A percentile compares a stretch with the other conserved stretches of the same genome.
Evolutionary conservation across 1,139 yeast genomes (phyloP).

Genomic region (Torulaspora globosa): DNA sequence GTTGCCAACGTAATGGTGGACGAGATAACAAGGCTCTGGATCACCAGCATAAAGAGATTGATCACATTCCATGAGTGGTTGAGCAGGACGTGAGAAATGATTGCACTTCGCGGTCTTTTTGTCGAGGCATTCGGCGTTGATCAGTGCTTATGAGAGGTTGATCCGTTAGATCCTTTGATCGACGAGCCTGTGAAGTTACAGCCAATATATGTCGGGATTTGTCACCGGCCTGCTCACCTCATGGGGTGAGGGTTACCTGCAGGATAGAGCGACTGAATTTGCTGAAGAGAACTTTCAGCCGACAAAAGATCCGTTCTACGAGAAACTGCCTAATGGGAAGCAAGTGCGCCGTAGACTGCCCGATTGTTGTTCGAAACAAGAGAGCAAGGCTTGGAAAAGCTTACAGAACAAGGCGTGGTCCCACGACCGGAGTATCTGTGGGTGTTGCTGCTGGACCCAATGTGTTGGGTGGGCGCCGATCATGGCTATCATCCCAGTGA

Average conservation of each 20-base stretch:
- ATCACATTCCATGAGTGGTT: slow-evolving; percentile 51
- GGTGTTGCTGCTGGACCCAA: slow-evolving; percentile 74
- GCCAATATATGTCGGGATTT: slow-evolving; percentile 9
- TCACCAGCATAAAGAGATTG: slow-evolving; percentile 65
- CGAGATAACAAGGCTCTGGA: slow-evolving; percentile 73
- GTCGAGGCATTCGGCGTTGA: background rate
- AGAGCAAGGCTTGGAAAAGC: slow-evolving; percentile 63
- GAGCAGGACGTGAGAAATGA: slow-evolving; percentile 5
- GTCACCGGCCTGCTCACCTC: slow-evolving; percentile 9
- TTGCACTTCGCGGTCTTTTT: slow-evolving; percentile 1
- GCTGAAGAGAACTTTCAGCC: slow-evolving; percentile 35
- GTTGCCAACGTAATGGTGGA: slow-evolving; percentile 75
- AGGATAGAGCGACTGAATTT: slow-evolving; percentile 29
- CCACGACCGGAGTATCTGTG: slow-evolving; percentile 73
- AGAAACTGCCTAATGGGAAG: slow-evolving; percentile 42
- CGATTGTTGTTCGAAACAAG: slow-evolving; percentile 53
- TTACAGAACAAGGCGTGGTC: slow-evolving; percentile 79
- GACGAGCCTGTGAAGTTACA: background rate
- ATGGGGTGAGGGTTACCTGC: slow-evolving; percentile 20
- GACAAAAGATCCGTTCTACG: slow-evolving; percentile 60
- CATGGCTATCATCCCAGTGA: slow-evolving; percentile 62
- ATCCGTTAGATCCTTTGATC: background rate
- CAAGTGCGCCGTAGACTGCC: slow-evolving; percentile 56
- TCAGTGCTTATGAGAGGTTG: background rate
- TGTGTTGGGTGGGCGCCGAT: slow-evolving; percentile 71